Conservation (phyloP, 768 basidiomycete genomes). For the Tylopilus sp. region DNA sequence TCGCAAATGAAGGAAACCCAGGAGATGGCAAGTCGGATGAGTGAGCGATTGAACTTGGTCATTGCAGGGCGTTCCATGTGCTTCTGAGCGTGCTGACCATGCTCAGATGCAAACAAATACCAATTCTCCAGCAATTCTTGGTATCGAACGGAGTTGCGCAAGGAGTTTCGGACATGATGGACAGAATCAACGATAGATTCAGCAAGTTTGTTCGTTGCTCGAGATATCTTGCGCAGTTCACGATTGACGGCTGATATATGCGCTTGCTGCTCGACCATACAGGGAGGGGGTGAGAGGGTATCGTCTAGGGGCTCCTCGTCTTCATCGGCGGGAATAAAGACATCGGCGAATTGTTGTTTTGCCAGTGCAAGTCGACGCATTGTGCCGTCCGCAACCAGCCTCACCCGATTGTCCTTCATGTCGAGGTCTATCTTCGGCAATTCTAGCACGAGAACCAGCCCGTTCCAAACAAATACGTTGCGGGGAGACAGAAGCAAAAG, state of each 20-base stretch:
- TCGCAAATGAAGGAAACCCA: slow-evolving; percentile 99
- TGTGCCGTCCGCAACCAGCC: slow-evolving; percentile 88
- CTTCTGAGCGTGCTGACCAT: slow-evolving; percentile 85
- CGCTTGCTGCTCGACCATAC: slow-evolving; percentile 78
- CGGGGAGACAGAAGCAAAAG: slow-evolving; percentile 84
- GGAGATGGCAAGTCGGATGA: slow-evolving; percentile 89
- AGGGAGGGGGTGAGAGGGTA: slow-evolving; percentile 39
- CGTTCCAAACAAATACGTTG: slow-evolving; percentile 88
- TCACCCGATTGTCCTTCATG: slow-evolving; percentile 83
- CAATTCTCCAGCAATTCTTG: slow-evolving; percentile 92
- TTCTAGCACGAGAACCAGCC: slow-evolving; percentile 74
- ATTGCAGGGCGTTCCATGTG: slow-evolving; percentile 76
- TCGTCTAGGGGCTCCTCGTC: slow-evolving; percentile 51
- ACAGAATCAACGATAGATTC: slow-evolving; percentile 93
- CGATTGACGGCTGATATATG: slow-evolving; percentile 88
- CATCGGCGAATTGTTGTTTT: slow-evolving; percentile 71
- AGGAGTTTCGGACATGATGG: slow-evolving; percentile 72
- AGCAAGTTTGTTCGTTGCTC: slow-evolving; percentile 84
- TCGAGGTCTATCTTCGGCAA: slow-evolving; percentile 78
- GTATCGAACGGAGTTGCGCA: slow-evolving; percentile 55
- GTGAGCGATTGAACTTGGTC: slow-evolving; percentile 74
- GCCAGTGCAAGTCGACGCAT: slow-evolving; percentile 69
- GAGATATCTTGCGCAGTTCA: slow-evolving; percentile 86
- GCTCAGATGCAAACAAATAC: slow-evolving; percentile 95
- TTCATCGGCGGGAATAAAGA: slow-evolving; percentile 60